A percentile compares a stretch with the other conserved stretches of the same genome.
Evolutionary conservation across 1,284 basidiomycete genomes (phyloP).

Genomic region (Laetiporus sulphureus): DNA sequence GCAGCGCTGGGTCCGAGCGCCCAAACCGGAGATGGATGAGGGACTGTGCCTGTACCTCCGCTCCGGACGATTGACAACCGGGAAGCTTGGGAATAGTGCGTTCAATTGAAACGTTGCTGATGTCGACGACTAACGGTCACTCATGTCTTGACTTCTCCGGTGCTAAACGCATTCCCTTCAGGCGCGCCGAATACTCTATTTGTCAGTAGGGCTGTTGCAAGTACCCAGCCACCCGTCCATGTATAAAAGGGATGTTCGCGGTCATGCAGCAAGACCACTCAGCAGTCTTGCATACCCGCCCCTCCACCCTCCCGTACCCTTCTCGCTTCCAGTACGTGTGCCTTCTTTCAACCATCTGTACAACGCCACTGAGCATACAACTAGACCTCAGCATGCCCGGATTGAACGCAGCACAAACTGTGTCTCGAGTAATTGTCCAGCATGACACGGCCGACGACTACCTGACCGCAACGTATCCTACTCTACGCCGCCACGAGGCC

Average conservation of each 20-base stretch:
- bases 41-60: slow-evolving; percentile 3
- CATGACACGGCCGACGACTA: slow-evolving; percentile 37
- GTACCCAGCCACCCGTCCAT: neutral
- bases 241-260: slow-evolving; percentile 3
- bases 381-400: slow-evolving; percentile 24
- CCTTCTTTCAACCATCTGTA: neutral
- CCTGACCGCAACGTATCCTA: slow-evolving; percentile 35
- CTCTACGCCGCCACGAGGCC: slow-evolving; percentile 35
- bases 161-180: neutral
- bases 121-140: neutral
- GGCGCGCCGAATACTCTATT: slow-evolving; percentile 5
- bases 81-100: neutral
- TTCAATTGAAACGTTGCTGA: slow-evolving; percentile 1
- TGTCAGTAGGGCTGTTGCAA: slow-evolving; percentile 6
- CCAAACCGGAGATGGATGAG: slow-evolving; percentile 4
- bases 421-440: slow-evolving; percentile 32
- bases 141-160: slow-evolving; percentile 3
- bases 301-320: neutral
- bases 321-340: slow-evolving; percentile 1
- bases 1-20: slow-evolving; percentile 7
- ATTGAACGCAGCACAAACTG: slow-evolving; percentile 19
- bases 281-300: neutral
- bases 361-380: slow-evolving; percentile 1
- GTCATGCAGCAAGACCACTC: neutral
- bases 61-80: slow-evolving; percentile 7